Base-by-base conservation (phyloP, 768 basidiomycete genomes). In the Austroboletus eburneus region DNA sequence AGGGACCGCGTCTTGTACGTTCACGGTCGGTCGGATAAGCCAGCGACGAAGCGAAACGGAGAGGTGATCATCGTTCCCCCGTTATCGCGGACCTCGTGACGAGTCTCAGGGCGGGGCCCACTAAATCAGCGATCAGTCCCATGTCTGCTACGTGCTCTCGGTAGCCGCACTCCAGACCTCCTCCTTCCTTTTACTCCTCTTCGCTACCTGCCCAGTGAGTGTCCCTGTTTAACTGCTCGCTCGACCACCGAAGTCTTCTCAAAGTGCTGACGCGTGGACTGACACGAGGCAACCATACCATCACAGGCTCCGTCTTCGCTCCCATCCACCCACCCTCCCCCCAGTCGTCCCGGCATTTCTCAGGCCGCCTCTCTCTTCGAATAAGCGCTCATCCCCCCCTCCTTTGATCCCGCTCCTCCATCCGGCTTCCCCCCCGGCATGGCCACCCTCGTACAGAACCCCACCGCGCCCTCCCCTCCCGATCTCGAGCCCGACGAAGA, bases 261-360 rank as follows among this genome's bases (percentile, higher is more conserved):
- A 57, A 66, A n/a, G n/a, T n/a, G n/a, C n/a, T n/a, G n/a, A 69
- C 72, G 70, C 72, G 74, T 75, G 75, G 67, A 57, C 68, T 73
- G 54, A 77, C 77, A 80, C 74, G 78, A 79, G 76, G 78, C 77
- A 70, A 43, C 45, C 52, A 58, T 66, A 71, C 70, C 69, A 63
- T 65, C 66, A 70, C 70, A 69, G 56, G 54, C 45, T 45, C 57
- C 34, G 13, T 48, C 52, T 54, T 58, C 57, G 55, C 59, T 43
- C 42, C 43, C 54, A 37, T 59, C 39, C 43, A 45, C 39, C 54
- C 52, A 42, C 50, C 43, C 40, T 46, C 46, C 20, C 49, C 47
- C 40, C 36, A 42, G 44, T 52, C 38, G 33, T 43, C 38, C 35
- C 50, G 58, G 58, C 56, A 48, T 46, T 54, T 43, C 41, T 40